Percentiles rank a stretch among this genome's conserved stretches.
Evolutionary conservation across 176 grass and related monocot genomes (phyloP).

Genomic region (Bromus sterilis): DNA sequence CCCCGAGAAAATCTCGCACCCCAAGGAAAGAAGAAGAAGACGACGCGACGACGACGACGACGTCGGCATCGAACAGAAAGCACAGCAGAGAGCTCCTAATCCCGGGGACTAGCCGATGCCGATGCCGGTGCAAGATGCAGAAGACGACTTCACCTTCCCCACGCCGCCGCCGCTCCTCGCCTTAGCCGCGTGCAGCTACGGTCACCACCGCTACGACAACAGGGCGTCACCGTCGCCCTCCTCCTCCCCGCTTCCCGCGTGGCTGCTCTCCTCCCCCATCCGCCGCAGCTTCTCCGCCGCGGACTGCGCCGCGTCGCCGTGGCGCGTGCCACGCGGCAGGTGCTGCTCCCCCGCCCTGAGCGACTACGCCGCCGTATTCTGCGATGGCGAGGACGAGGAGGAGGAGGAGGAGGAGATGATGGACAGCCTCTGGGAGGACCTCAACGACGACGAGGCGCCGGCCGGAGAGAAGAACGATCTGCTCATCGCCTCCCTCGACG

Average conservation of each 20-base stretch:
- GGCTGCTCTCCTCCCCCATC: constrained; percentile 39
- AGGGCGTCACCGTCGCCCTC: background rate
- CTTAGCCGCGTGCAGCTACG: background rate
- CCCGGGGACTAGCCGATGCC: background rate
- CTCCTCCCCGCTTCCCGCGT: background rate
- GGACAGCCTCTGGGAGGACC: constrained; percentile 55
- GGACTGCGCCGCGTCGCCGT: constrained; percentile 36
- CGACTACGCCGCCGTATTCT: constrained; percentile 16
- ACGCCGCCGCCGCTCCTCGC: constrained; percentile 7
- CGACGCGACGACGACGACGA: background rate
- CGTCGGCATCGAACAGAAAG: background rate
- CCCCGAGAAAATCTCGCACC: background rate
- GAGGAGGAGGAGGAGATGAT: constrained; percentile 41
- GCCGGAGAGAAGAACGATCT: background rate
- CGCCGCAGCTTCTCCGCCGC: constrained; percentile 54
- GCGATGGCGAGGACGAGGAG: background rate
- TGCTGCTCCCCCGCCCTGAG: constrained; percentile 33
- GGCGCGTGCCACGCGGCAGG: constrained; percentile 21
- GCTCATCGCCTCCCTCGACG: constrained; percentile 10
- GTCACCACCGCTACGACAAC: background rate
- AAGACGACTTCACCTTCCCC: constrained; percentile 37
- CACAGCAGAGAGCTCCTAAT: background rate
- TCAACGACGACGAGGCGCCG: constrained; percentile 35
- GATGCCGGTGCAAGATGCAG: background rate
- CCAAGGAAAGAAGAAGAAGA: background rate